Base-by-base conservation (phyloP, 495 filamentous ascomycete species). In the Penicillium steckii region DNA sequence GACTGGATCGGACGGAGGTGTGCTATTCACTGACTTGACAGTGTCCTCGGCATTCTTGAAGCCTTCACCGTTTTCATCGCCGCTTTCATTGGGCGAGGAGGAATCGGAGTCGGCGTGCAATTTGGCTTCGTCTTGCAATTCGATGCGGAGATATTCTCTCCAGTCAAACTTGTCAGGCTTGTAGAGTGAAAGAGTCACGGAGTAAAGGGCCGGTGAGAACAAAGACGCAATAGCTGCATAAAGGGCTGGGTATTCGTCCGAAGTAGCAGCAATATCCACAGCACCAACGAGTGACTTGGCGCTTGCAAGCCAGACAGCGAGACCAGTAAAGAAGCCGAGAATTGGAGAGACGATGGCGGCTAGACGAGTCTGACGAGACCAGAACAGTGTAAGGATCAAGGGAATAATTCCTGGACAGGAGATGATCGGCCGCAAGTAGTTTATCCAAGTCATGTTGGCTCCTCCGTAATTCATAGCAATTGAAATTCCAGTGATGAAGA, bases 111-210 rank as follows among this genome's bases (percentile, higher is more conserved):
- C 55, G 10, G 52, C 22, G 22, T 65, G 59, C 4, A 62, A 43
- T 26, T 61, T 46, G 13, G 52, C 56, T 42, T 66, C 55, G n/a
- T 66, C 62, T 12, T 59, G 57, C 4, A 67, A 54, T 44, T 71
- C 65, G n/a, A 71, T 68, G n/a, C 72, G 74, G 0, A 78, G 63
- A 48, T 78, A 78, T 30, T 72, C 66, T 12, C 75, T 68, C 75
- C 74, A 78, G 54, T 78, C 74, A 46, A 78, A 78, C n/a, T 48
- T 59, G 27, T 69, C 70, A 1, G 76, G 76, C 19, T 66, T 66
- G 46, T 74, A 78, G 5, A 62, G 49, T 9, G 75, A 77, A 6
- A 80, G 61, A 0, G 77, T 9, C 1, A 76, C 59, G 4, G 76
- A 77, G 48, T 70, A 73, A 0, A 72, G 33, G 3, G 55, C 69